These are phyloP conservation scores for Aspergillus arachidicola DNA, from an alignment of 2,329 filamentous ascomycete species.

Conservation along the genomic window DNA sequence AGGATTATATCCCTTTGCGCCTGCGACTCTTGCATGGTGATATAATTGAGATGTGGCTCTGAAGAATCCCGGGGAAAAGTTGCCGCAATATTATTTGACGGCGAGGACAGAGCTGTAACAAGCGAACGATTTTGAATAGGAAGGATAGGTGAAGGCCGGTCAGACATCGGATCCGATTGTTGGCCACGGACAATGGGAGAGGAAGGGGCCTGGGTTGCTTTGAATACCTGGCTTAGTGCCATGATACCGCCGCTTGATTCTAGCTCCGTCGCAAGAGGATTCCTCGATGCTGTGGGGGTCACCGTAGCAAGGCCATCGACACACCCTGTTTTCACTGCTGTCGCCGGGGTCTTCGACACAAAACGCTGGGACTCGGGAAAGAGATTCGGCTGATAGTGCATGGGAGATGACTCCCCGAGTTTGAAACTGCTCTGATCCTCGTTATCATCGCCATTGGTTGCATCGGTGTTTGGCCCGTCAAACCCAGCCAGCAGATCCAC, in stretches of 20 bases:
- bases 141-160: conserved; percentile 53
- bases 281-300: conserved; percentile 46
- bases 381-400: conserved; percentile 39
- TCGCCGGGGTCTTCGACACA: conserved; percentile 45
- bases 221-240: conserved; percentile 52
- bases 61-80: conserved; percentile 39
- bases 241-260: conserved; percentile 44
- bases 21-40: conserved; percentile 52
- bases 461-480: conserved; percentile 27
- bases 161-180: conserved; percentile 44
- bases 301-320: conserved; percentile 29
- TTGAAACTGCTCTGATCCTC: conserved; percentile 40
- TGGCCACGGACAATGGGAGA: conserved; percentile 45
- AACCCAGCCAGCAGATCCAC: conserved; percentile 46
- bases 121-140: conserved; percentile 44
- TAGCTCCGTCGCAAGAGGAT: conserved; percentile 43
- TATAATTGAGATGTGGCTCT: conserved; percentile 47
- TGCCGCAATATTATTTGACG: conserved; percentile 35
- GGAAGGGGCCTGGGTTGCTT: conserved; percentile 50
- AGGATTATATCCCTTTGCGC: conserved; percentile 39
- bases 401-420: conserved; percentile 40
- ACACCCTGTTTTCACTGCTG: conserved; percentile 37
- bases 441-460: conserved; percentile 53
- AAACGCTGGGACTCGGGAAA: conserved; percentile 53
- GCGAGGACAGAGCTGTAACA: conserved; percentile 40